These are phyloP conservation scores for Parachlorella kessleri DNA, from an alignment of 139 green algal genomes.

Conservation along the genomic window DNA sequence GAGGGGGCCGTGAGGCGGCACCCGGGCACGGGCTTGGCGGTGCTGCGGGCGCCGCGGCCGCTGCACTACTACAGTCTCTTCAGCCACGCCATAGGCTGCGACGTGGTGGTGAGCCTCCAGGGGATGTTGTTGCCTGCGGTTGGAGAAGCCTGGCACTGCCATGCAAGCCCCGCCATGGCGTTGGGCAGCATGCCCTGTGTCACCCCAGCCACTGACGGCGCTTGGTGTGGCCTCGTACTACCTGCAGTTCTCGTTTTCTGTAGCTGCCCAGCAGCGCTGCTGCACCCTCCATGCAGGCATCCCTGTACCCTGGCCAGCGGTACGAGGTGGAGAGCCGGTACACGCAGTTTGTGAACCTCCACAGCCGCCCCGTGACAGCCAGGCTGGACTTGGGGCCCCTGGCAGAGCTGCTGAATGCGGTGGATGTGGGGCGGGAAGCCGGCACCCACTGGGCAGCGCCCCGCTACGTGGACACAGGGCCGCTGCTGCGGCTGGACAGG, in stretches of 20 bases:
- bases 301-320: not conserved
- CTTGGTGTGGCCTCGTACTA: no score
- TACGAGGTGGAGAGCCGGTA: conserved; percentile 52
- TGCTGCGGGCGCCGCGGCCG: conserved; percentile 53
- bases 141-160: no score
- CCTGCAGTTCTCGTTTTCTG: no score
- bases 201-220: no score
- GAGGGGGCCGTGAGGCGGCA: not conserved
- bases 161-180: no score
- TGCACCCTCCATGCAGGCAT: not conserved
- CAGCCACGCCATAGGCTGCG: conserved; percentile 51
- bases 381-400: conserved; percentile 63
- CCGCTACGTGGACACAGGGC: conserved; percentile 47
- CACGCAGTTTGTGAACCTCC: conserved; percentile 62
- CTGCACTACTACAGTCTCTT: conserved; percentile 73
- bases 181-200: no score
- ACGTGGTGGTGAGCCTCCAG: conserved; percentile 51
- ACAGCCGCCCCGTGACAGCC: conserved; percentile 53
- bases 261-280: not conserved
- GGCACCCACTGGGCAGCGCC: conserved; percentile 20
- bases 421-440: conserved; percentile 38
- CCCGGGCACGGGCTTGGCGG: conserved; percentile 42
- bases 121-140: no score
- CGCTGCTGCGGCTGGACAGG: conserved; percentile 55
- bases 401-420: conserved; percentile 53